Conservation (phyloP, 805 yeast species). For the Ascoidea rubescens region DNA sequence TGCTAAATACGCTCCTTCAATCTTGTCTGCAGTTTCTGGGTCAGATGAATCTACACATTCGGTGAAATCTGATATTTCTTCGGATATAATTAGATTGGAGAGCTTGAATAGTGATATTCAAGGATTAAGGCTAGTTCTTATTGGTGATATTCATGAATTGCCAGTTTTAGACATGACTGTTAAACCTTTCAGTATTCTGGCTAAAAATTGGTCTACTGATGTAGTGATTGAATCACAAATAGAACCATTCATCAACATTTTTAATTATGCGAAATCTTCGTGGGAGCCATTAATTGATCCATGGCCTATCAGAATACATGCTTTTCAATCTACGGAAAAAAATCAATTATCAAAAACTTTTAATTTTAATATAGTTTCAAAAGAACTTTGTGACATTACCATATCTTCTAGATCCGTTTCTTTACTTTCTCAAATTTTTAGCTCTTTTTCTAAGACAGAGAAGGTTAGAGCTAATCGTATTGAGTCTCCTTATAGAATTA, state of each 20-base stretch:
- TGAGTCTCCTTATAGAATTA: conserved; percentile 67
- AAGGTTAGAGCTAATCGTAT: conserved; percentile 47
- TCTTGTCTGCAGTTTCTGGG: conserved; percentile 35
- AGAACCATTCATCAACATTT: conserved; percentile 58
- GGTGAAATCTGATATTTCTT: conserved; percentile 15
- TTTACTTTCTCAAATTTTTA: conserved; percentile 53
- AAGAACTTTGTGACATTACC: conserved; percentile 66
- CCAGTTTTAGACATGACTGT: conserved; percentile 73
- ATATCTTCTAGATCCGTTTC: conserved; percentile 74
- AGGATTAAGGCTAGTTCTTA: conserved; percentile 68
- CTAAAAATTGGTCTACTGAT: conserved; percentile 79
- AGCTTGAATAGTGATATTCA: conserved; percentile 49
- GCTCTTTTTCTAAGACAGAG: conserved; percentile 37
- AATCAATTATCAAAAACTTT: conserved; percentile 24
- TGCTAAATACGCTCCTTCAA: conserved; percentile 57
- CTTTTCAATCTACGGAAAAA: conserved; percentile 33
- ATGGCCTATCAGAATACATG: conserved; percentile 67
- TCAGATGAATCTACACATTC: conserved; percentile 10
- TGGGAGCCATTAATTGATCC: conserved; percentile 95
- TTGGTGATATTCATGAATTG: conserved; percentile 84
- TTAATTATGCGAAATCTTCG: conserved; percentile 76
- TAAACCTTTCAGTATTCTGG: conserved; percentile 51
- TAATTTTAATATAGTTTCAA: conserved; percentile 57
- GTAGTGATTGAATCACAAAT: conserved; percentile 54
- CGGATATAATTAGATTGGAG: conserved; percentile 50